A percentile compares a stretch with the other conserved stretches of the same genome.
Evolutionary conservation across 2,329 filamentous ascomycete genomes (phyloP).

Genomic region (Paraconiothyrium sp.): DNA sequence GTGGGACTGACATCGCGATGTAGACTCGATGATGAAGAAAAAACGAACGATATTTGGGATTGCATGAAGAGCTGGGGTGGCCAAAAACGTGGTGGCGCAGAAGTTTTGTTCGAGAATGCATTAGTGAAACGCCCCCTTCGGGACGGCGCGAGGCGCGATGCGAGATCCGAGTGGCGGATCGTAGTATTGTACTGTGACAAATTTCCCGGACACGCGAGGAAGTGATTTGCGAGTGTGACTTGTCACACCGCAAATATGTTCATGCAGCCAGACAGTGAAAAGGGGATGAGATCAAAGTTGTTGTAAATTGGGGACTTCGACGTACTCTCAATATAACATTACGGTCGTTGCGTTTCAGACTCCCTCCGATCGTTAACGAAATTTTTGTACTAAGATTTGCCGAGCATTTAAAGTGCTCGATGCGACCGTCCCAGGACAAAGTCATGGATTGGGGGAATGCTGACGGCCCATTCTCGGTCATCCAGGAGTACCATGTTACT

Average conservation of each 20-base stretch:
- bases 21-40: background rate
- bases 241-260: background rate
- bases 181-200: background rate
- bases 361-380: too few species aligned
- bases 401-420: too few species aligned
- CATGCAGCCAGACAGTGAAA: background rate
- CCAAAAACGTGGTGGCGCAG: background rate
- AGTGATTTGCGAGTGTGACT: background rate
- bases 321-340: too few species aligned
- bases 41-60: background rate
- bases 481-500: background rate
- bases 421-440: too few species aligned
- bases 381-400: too few species aligned
- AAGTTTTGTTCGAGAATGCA: background rate
- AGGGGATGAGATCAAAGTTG: too few species aligned
- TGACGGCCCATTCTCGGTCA: background rate
- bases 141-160: background rate
- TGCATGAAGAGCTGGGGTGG: slow-evolving; percentile 7
- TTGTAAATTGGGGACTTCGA: too few species aligned
- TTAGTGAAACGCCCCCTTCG: background rate
- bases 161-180: background rate
- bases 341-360: too few species aligned
- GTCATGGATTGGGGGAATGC: background rate
- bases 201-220: background rate
- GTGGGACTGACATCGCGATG: background rate